Evolutionary conservation across 1,284 basidiomycete species (phyloP).

Genomic region (Cystobasidium sp.): DNA sequence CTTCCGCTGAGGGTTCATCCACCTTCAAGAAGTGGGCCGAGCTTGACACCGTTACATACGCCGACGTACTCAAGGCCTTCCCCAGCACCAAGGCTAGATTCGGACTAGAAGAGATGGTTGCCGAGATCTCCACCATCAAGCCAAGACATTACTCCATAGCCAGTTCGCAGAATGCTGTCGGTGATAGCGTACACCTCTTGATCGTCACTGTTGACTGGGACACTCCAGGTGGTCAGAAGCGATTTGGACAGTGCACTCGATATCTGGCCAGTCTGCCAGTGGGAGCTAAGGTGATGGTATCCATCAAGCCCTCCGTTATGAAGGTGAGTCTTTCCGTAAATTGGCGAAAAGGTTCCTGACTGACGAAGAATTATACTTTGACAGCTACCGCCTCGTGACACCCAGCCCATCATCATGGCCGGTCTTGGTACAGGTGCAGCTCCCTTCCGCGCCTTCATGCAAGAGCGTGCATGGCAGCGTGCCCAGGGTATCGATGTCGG

Average conservation of each 20-base stretch:
- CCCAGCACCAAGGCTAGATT: slow-evolving; percentile 71
- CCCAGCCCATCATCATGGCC: slow-evolving; percentile 96
- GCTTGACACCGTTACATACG: slow-evolving; percentile 93
- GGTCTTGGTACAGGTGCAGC: slow-evolving; percentile 97
- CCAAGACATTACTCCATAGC: slow-evolving; percentile 98
- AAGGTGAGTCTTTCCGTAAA: slow-evolving; percentile 66
- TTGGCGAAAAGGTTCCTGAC: not conserved
- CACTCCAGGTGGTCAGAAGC: slow-evolving; percentile 73
- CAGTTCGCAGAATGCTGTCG: slow-evolving; percentile 90
- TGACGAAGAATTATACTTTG: not conserved
- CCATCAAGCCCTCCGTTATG: slow-evolving; percentile 98
- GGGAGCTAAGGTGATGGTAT: slow-evolving; percentile 94
- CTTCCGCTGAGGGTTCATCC: slow-evolving; percentile 83
- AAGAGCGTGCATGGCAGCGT: slow-evolving; percentile 84
- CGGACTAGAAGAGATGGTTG: slow-evolving; percentile 69
- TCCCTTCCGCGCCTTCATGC: slow-evolving; percentile 97
- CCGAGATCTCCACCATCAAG: slow-evolving; percentile 76
- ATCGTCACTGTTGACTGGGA: slow-evolving; percentile 97
- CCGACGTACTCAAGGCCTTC: slow-evolving; percentile 81
- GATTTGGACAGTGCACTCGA: slow-evolving; percentile 94
- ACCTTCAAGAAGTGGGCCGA: slow-evolving; percentile 96
- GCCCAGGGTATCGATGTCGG: slow-evolving; percentile 79
- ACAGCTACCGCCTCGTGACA: slow-evolving; percentile 76
- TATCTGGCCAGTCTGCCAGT: slow-evolving; percentile 82
- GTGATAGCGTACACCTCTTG: slow-evolving; percentile 88